Evolutionary conservation across 306 rosid species (phyloP).

Genomic region (Prunus padus): DNA sequence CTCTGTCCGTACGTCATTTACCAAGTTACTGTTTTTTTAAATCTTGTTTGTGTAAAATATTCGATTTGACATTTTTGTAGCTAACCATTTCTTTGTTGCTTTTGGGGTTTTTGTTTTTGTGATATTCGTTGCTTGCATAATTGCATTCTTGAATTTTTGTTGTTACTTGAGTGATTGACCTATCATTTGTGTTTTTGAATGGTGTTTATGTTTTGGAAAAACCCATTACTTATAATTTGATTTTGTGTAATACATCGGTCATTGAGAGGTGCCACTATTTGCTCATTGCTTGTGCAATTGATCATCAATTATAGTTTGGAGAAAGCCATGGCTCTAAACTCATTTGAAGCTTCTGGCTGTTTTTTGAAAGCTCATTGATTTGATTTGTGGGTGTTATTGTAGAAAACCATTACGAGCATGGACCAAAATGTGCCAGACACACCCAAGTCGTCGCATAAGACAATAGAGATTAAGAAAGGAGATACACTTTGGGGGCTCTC

Average conservation of each 20-base stretch:
- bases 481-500: constrained; percentile 41
- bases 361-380: neutral
- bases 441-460: constrained; percentile 6
- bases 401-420: constrained; percentile 20
- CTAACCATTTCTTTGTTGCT: neutral
- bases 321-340: neutral
- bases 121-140: neutral
- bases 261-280: neutral
- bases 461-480: constrained; percentile 32
- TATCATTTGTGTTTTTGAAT: neutral
- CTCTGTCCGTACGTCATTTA: neutral
- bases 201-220: neutral
- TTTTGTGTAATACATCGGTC: neutral
- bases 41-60: too few relatives aligned
- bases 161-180: neutral
- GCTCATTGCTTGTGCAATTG: neutral
- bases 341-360: neutral
- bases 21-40: too few relatives aligned
- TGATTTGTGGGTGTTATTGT: constrained; percentile 13
- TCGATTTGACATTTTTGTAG: neutral
- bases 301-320: neutral
- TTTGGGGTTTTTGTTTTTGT: neutral
- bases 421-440: constrained; percentile 20
- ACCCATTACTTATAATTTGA: neutral
- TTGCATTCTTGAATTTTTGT: neutral